A percentile compares a stretch with the other conserved stretches of the same genome.
phyloP scores from a whole-genome alignment of 106 monocot genomes.

The Gastrodia elata region DNA sequence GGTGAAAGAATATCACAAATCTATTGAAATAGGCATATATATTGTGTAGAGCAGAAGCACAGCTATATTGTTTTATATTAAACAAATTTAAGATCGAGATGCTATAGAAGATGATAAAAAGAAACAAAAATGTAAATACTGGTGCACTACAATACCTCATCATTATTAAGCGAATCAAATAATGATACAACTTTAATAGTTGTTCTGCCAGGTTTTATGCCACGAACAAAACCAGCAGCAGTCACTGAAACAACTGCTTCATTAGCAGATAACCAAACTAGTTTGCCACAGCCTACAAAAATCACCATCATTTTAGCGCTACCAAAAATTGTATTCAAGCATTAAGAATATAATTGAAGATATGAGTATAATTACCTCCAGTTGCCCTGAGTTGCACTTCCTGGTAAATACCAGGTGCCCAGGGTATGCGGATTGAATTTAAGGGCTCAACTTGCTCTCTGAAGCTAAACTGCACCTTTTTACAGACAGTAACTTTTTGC shows the following conservation, averaged over 20 bases:
- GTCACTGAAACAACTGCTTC: constrained; percentile 42
- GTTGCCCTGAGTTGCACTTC: constrained; percentile 53
- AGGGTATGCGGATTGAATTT: constrained; percentile 59
- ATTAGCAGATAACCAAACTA: constrained; percentile 67
- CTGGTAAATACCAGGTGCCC: constrained; percentile 77
- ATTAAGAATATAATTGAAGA: not conserved
- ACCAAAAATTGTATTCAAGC: not conserved
- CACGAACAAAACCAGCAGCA: constrained; percentile 41
- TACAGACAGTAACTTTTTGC: constrained; percentile 69
- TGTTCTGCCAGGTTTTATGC: constrained; percentile 52
- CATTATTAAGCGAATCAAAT: constrained; percentile 67
- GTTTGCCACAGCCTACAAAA: constrained; percentile 65
- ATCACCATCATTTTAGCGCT: not conserved
- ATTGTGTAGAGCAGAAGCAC: not conserved
- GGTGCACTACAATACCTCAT: constrained; percentile 60
- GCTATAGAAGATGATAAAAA: constrained; percentile 3
- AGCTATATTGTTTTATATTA: not conserved
- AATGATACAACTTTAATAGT: constrained; percentile 60
- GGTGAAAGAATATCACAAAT: not conserved
- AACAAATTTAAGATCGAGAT: not conserved
- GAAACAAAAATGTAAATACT: not conserved
- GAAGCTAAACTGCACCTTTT: constrained; percentile 46
- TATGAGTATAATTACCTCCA: constrained; percentile 51
- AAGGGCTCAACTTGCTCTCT: constrained; percentile 18
- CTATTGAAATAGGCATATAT: not conserved